phyloP scores from a whole-genome alignment of 345 rosid species.

The Eucalyptus globulus region DNA sequence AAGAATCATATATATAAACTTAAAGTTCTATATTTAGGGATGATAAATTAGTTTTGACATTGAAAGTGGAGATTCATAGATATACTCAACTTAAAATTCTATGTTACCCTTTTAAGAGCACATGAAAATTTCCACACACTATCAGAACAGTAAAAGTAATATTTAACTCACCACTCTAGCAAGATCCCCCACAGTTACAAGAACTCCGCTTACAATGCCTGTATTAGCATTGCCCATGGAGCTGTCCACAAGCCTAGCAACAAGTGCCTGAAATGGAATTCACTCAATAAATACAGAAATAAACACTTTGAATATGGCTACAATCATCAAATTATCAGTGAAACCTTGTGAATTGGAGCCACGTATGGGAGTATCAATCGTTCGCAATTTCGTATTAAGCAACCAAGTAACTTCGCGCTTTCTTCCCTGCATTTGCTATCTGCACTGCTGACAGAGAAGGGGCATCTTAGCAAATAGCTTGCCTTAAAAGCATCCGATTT shows the following conservation, averaged over 20 bases:
- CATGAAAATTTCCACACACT: not conserved
- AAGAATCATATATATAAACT: not conserved
- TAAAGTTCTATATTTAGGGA: not conserved
- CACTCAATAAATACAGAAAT: not conserved
- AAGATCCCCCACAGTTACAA: conserved; percentile 96
- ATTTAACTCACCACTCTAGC: conserved; percentile 83
- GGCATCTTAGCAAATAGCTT: conserved; percentile 16
- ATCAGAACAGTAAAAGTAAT: not conserved
- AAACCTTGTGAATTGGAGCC: conserved; percentile 96
- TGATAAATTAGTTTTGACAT: not conserved
- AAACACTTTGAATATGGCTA: not conserved
- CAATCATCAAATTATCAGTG: not conserved
- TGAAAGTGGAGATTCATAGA: not conserved
- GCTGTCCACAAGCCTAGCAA: conserved; percentile 82
- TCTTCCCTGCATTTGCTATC: conserved; percentile 98
- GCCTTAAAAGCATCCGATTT: not conserved
- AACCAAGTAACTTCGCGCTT: conserved; percentile 94
- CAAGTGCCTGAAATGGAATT: conserved; percentile 69
- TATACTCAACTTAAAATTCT: not conserved
- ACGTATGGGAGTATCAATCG: conserved; percentile 81
- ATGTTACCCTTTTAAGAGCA: not conserved
- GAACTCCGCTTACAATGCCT: conserved; percentile 90
- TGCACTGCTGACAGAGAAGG: conserved; percentile 70
- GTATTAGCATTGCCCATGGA: conserved; percentile 77
- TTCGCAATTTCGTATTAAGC: conserved; percentile 96